Conservation (phyloP, 2,329 filamentous ascomycete species). For the Trichoderma lentiforme region DNA sequence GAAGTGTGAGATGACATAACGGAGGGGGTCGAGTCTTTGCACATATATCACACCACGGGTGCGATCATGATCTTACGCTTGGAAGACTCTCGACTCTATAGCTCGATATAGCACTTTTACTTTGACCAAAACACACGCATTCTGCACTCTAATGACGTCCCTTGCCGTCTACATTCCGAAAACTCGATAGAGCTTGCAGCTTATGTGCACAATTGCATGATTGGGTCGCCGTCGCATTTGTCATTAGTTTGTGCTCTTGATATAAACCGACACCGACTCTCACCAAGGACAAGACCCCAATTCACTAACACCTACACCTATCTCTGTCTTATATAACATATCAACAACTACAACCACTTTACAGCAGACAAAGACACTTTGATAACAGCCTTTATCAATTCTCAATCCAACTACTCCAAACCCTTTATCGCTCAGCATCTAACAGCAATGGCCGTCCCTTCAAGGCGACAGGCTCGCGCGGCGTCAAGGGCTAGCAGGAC, state of each 20-base stretch:
- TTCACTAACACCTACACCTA: neutral
- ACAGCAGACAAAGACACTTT: neutral
- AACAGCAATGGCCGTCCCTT: conserved; percentile 13
- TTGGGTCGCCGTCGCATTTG: conserved; percentile 5
- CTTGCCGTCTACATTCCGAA: neutral
- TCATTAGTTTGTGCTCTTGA: neutral
- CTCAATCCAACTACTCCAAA: neutral
- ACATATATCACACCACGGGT: conserved; percentile 19
- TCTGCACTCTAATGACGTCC: conserved; percentile 14
- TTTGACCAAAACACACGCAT: conserved; percentile 5
- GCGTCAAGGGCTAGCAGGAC: conserved; percentile 8
- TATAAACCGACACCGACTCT: conserved; percentile 18
- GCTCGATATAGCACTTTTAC: conserved; percentile 8
- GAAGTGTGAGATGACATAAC: conserved; percentile 17
- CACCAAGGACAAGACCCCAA: neutral
- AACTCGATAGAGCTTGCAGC: conserved; percentile 18
- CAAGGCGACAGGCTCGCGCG: conserved; percentile 12
- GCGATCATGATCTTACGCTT: conserved; percentile 12
- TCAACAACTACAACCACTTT: neutral
- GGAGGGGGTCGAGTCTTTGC: conserved; percentile 4
- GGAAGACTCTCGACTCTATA: conserved; percentile 3
- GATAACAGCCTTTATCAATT: neutral
- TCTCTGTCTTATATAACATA: neutral
- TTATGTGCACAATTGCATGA: conserved; percentile 16
- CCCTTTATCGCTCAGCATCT: neutral